These are phyloP conservation scores for Dichotomocladium elegans DNA, from an alignment of 371 early-diverging fungal genomes.

Conservation along the genomic window DNA sequence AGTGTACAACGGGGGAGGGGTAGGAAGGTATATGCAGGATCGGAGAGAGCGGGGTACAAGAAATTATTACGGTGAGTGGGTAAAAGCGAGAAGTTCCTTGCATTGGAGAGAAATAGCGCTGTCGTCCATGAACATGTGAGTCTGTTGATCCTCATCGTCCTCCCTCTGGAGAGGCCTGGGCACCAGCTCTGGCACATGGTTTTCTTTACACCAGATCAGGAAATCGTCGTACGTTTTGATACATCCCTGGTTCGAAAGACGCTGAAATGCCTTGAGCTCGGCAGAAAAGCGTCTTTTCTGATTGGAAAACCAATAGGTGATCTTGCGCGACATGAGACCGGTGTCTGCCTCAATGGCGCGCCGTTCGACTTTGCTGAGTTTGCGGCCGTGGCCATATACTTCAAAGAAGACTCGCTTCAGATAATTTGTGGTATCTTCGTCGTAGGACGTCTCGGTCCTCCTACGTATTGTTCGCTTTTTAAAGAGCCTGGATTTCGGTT, in stretches of 20 bases:
- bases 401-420: constrained; percentile 9
- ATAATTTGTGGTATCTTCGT: constrained; percentile 6
- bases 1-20: no score
- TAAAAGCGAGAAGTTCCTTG: no score
- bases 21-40: no score
- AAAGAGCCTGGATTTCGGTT: no score
- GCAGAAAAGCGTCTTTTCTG: constrained; percentile 26
- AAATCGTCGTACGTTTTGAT: constrained; percentile 23
- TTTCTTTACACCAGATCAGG: constrained; percentile 11
- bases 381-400: constrained; percentile 9
- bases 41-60: no score
- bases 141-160: no score
- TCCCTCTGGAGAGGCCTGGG: no score
- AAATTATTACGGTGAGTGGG: no score
- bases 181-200: background rate
- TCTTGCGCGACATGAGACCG: constrained; percentile 31
- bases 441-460: constrained; percentile 7
- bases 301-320: constrained; percentile 49
- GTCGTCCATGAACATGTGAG: no score
- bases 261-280: constrained; percentile 1
- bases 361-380: constrained; percentile 28
- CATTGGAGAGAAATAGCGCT: no score
- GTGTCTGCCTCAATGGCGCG: constrained; percentile 21
- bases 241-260: background rate
- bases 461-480: constrained; percentile 1